phyloP scores from a whole-genome alignment of 345 rosid species.

The Camelina neglecta region DNA sequence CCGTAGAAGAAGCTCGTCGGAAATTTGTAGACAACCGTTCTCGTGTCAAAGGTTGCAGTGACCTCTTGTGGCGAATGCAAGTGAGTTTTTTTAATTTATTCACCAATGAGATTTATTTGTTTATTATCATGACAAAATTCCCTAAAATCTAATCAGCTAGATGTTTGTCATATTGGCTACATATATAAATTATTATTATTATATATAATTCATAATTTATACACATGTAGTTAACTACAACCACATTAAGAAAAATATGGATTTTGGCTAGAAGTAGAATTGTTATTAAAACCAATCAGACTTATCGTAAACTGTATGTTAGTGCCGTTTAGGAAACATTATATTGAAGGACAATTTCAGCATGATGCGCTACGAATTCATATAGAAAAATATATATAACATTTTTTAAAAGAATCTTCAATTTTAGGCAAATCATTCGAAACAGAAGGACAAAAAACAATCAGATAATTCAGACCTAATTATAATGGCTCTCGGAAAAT shows the following conservation, averaged over 20 bases:
- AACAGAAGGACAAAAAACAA: neutral
- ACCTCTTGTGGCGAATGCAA: neutral
- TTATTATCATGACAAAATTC: neutral
- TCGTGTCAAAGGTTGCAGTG: neutral
- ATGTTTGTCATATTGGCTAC: too few species aligned
- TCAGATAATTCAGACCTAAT: neutral
- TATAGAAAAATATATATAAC: too few species aligned
- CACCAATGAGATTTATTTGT: neutral
- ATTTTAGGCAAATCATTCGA: neutral
- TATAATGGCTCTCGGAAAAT: neutral
- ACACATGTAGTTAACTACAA: neutral
- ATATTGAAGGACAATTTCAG: neutral
- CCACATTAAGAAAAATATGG: neutral
- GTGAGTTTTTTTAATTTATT: neutral
- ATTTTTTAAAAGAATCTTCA: too few species aligned
- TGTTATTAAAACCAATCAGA: conserved; percentile 1
- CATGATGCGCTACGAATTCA: neutral
- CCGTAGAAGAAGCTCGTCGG: neutral
- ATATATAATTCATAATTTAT: neutral
- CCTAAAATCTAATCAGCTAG: too few species aligned
- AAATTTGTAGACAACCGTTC: neutral
- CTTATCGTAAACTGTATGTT: neutral
- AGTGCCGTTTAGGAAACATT: neutral
- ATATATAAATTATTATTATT: neutral
- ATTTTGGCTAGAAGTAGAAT: neutral